Conservation (phyloP, 1,139 yeast species). For the Candida dubliniensis region DNA sequence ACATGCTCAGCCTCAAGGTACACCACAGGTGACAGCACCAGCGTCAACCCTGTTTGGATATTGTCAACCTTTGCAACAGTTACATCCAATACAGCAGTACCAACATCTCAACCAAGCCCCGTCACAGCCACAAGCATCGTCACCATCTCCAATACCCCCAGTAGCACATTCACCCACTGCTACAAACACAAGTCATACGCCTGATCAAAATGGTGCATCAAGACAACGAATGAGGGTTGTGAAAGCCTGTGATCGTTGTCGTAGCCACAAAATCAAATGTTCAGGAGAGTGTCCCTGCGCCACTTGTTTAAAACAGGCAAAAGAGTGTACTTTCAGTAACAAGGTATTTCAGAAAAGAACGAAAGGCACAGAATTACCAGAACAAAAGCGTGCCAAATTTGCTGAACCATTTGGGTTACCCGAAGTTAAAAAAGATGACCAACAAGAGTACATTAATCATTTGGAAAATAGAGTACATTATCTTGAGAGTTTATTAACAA, state of each 20-base stretch:
- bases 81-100: conserved; percentile 4
- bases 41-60: too few relatives aligned
- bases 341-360: background rate
- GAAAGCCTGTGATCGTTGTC: conserved; percentile 62
- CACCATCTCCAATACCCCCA: background rate
- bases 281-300: conserved; percentile 57
- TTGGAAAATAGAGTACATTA: conserved; percentile 44
- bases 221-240: conserved; percentile 45
- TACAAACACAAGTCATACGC: background rate
- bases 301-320: conserved; percentile 46
- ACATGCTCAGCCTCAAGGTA: too few relatives aligned
- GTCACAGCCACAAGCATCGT: conserved; percentile 1
- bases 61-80: background rate
- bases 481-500: conserved; percentile 33
- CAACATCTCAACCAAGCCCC: conserved; percentile 8
- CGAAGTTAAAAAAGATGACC: conserved; percentile 13
- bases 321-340: conserved; percentile 34
- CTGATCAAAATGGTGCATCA: background rate
- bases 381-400: conserved; percentile 1
- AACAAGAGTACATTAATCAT: conserved; percentile 27
- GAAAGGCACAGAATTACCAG: conserved; percentile 7
- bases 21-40: too few relatives aligned
- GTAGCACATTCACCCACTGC: conserved; percentile 1
- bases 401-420: conserved; percentile 24
- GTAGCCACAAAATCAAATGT: conserved; percentile 62